phyloP scores from a whole-genome alignment of 2,329 filamentous ascomycete genomes.

The Alternaria rosae region DNA sequence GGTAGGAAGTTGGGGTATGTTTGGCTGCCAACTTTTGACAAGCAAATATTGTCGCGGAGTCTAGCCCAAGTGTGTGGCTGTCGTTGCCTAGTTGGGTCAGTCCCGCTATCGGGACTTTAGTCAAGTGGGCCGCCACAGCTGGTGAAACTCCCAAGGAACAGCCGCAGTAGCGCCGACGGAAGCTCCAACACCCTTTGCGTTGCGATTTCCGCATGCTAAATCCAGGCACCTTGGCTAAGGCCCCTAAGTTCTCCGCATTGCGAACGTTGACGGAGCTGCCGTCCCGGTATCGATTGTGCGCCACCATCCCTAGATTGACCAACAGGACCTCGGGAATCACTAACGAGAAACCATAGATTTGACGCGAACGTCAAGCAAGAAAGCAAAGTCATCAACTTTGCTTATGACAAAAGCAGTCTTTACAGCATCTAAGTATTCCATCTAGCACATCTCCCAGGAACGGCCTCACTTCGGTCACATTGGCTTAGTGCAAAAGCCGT shows the following conservation, averaged over 20 bases:
- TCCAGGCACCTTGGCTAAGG: neutral
- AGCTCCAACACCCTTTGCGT: neutral
- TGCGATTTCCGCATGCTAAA: neutral
- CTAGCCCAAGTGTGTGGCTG: neutral
- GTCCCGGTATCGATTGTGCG: neutral
- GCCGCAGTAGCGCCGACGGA: constrained; percentile 6
- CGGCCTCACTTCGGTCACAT: neutral
- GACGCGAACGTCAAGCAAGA: neutral
- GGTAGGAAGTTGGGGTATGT: neutral
- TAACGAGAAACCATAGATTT: neutral
- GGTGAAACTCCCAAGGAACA: neutral
- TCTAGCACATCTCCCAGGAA: neutral
- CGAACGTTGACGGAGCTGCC: neutral
- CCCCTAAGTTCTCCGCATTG: neutral
- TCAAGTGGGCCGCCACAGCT: neutral
- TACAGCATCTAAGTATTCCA: neutral
- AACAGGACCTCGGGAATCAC: neutral
- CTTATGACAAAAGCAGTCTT: neutral
- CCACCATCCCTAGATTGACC: neutral
- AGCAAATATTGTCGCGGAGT: neutral
- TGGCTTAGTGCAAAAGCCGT: neutral
- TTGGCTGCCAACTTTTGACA: neutral
- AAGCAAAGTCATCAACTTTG: neutral
- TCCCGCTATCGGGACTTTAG: neutral
- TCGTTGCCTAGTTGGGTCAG: neutral